Evolutionary conservation across 1,284 basidiomycete genomes (phyloP).

Genomic region (Rhodotorula sp.): DNA sequence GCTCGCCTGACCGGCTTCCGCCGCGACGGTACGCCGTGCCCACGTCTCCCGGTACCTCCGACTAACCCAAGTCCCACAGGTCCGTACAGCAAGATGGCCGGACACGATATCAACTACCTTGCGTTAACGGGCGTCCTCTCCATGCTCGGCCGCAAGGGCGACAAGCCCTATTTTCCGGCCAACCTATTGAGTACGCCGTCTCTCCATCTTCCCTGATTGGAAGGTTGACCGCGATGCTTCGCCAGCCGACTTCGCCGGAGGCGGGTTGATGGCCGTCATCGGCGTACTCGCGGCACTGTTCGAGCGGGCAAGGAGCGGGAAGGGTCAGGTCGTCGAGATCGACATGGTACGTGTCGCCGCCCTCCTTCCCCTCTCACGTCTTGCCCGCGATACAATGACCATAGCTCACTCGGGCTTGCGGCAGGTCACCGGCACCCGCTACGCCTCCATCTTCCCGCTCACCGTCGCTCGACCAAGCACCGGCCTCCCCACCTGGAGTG

Average conservation of each 20-base stretch:
- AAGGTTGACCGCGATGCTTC: not conserved
- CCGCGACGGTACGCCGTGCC: slow-evolving; percentile 35
- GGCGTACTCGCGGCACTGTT: slow-evolving; percentile 75
- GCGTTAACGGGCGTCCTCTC: slow-evolving; percentile 71
- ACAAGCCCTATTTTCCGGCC: slow-evolving; percentile 70
- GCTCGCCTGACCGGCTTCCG: slow-evolving; percentile 52
- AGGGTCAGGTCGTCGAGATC: slow-evolving; percentile 71
- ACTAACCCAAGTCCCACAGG: slow-evolving; percentile 1
- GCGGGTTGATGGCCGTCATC: slow-evolving; percentile 69
- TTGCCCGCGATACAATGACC: too few relatives aligned
- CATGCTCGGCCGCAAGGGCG: slow-evolving; percentile 50
- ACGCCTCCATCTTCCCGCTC: slow-evolving; percentile 70
- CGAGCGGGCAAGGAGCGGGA: slow-evolving; percentile 63
- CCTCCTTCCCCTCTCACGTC: not conserved
- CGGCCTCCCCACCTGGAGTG: slow-evolving; percentile 50
- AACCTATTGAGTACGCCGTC: slow-evolving; percentile 60
- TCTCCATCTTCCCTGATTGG: too few relatives aligned
- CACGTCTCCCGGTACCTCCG: not conserved
- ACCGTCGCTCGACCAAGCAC: slow-evolving; percentile 56
- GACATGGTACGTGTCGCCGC: slow-evolving; percentile 65
- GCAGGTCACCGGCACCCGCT: slow-evolving; percentile 75
- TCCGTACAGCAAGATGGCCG: slow-evolving; percentile 49
- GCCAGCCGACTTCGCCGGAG: slow-evolving; percentile 75
- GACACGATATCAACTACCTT: slow-evolving; percentile 82
- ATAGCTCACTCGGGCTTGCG: not conserved